Evolutionary conservation across 2,329 filamentous ascomycete species (phyloP), one percentile per base, ranked within the genome.

Genomic region (Macrophomina tecta): DNA sequence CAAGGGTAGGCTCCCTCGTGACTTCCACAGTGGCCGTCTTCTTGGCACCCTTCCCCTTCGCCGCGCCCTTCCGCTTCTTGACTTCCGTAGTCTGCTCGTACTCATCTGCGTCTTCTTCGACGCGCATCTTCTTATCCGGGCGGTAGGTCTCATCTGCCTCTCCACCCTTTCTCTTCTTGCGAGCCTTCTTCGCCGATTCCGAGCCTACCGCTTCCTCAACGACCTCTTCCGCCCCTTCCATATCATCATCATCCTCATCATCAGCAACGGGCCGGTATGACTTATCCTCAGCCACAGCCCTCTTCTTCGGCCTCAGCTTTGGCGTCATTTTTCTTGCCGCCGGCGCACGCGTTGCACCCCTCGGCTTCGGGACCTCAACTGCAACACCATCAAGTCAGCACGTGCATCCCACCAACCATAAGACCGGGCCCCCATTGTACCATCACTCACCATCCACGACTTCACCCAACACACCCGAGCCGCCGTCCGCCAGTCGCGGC

Each of bases 11-110:
- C 9, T 48, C 30, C 7, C 48, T 5, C 4, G 12, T 28, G 18
- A 46, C 40, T 12, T 53, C 40, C 14, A 53, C 9, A 18, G 23
- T 55, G 18, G 53, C 62, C 34, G 62, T 55, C 45, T 64, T 64
- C 62, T 53, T 46, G 48, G 46, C 42, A 12, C 62, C 40, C 9
- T 32, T 61, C 18, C n/a, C 18, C 40, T 46, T 61, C 12, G 1
- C 48, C 16, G 4, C 36, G 7, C 11, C 36, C 36, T 38, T 23
- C 18, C n/a, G 14, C 34, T 6, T 34, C 7, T 36, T 23, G 16
- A 28, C 16, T 18, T 55, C 38, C 23, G 36, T 9, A 18, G 3
- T 18, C 36, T 30, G 40, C 2, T n/a, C 42, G 23, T 30, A 34
- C 16, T 34, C 42, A 28, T 61, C 56, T 6, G 40, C 2, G 7